Percentiles rank a stretch among this genome's conserved stretches.
These are phyloP conservation scores for Tagetes erecta DNA, from an alignment of 129 eudicot species.

Conservation along the genomic window DNA sequence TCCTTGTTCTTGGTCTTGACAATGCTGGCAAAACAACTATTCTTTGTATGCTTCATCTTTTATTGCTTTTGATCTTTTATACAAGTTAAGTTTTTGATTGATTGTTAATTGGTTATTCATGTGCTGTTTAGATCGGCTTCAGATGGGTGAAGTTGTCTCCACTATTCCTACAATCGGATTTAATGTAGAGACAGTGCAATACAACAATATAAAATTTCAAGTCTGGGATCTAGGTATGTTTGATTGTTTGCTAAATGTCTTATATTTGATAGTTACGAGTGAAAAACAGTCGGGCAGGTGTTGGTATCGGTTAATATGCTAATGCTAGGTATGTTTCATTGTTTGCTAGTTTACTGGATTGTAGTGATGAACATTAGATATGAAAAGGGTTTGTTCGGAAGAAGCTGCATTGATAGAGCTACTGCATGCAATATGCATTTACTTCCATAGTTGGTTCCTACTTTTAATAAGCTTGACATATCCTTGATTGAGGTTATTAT, in stretches of 20 bases:
- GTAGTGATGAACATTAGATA: neutral
- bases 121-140: conserved; percentile 87
- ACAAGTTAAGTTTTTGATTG: conserved; percentile 3
- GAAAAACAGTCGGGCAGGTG: neutral
- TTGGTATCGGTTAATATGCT: neutral
- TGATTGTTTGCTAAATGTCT: conserved; percentile 23
- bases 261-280: neutral
- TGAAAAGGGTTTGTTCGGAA: neutral
- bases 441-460: conserved; percentile 6
- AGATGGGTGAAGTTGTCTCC: conserved; percentile 99
- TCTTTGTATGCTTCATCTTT: conserved; percentile 58
- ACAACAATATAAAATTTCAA: conserved; percentile 97
- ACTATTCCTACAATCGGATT: conserved; percentile 99
- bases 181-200: conserved; percentile 96
- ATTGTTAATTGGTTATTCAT: conserved; percentile 9
- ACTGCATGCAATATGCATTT: neutral
- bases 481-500: neutral
- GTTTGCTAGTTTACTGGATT: neutral
- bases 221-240: conserved; percentile 99
- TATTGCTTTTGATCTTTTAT: neutral
- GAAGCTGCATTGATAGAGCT: neutral
- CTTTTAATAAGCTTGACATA: conserved; percentile 11
- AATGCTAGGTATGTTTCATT: no score
- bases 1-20: conserved; percentile 96
- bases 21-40: conserved; percentile 99